Conservation (phyloP, 2,329 filamentous ascomycete species). For the Epichloe coenophiala region DNA sequence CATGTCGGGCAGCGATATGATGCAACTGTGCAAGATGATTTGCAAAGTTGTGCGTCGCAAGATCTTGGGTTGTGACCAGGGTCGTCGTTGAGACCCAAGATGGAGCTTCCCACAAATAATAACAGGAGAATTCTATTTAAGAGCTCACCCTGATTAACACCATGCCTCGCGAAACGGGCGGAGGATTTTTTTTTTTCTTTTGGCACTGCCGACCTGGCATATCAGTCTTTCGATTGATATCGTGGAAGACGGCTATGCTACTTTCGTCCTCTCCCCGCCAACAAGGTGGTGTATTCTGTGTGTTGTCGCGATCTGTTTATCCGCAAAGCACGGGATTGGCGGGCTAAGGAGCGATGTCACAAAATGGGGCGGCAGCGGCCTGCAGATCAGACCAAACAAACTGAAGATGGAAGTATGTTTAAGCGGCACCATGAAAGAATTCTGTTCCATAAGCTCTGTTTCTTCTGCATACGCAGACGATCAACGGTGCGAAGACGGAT, state of each 20-base stretch:
- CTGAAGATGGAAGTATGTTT: too few species aligned
- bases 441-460: too few species aligned
- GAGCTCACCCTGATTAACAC: slow-evolving; percentile 1
- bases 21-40: neutral
- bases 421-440: too few species aligned
- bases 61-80: neutral
- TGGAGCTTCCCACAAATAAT: neutral
- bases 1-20: neutral
- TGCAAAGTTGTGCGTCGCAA: neutral
- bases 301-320: neutral
- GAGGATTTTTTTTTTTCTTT: neutral
- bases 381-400: too few species aligned
- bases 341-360: slow-evolving; percentile 1
- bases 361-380: neutral
- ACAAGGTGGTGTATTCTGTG: neutral
- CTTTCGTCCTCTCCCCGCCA: neutral
- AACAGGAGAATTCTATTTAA: neutral
- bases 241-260: neutral
- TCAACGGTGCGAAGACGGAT: too few species aligned
- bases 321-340: neutral
- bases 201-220: neutral
- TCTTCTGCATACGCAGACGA: too few species aligned
- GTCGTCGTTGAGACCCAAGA: slow-evolving; percentile 1
- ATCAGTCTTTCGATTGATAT: neutral
- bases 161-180: slow-evolving; percentile 1